These are phyloP conservation scores for Leptomonas pyrrhocoris DNA, from an alignment of 208 protist species.

Conservation along the genomic window DNA sequence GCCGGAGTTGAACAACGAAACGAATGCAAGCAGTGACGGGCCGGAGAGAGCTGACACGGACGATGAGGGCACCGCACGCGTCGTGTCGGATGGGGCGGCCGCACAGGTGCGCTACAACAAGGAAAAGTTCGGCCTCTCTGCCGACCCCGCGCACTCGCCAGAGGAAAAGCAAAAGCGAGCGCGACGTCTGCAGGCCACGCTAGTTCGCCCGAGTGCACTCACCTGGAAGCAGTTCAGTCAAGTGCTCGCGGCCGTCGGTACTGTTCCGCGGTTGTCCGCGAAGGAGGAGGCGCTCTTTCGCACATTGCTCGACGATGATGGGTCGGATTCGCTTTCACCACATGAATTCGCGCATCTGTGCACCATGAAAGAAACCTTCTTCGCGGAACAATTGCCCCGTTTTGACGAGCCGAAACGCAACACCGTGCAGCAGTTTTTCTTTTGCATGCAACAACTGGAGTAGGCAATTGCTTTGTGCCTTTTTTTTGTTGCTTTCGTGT, in stretches of 20 bases:
- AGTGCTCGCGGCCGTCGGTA: conserved; percentile 37
- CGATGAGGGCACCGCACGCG: neutral
- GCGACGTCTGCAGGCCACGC: neutral
- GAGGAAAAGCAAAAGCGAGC: neutral
- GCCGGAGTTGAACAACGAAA: neutral
- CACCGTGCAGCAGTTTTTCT: conserved; percentile 66
- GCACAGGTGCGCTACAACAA: conserved; percentile 11
- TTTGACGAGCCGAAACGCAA: conserved; percentile 61
- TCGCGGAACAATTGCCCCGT: conserved; percentile 45
- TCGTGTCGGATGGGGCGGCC: neutral
- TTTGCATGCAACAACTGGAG: conserved; percentile 81
- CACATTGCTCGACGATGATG: conserved; percentile 56
- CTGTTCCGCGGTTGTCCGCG: conserved; percentile 38
- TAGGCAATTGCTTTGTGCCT: conserved; percentile 15
- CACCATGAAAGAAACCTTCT: conserved; percentile 47
- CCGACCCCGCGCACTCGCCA: neutral
- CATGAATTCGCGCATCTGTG: conserved; percentile 59
- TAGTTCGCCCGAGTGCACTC: conserved; percentile 46
- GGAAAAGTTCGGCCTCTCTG: conserved; percentile 4
- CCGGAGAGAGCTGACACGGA: neutral
- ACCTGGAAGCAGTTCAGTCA: conserved; percentile 56
- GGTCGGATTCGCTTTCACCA: conserved; percentile 63
- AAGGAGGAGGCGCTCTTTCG: conserved; percentile 51
- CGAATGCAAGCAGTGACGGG: neutral
- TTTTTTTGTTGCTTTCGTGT: conserved; percentile 22